These are phyloP conservation scores for Trichosporon coremiiforme DNA, from an alignment of 1,284 basidiomycete species.

Conservation along the genomic window DNA sequence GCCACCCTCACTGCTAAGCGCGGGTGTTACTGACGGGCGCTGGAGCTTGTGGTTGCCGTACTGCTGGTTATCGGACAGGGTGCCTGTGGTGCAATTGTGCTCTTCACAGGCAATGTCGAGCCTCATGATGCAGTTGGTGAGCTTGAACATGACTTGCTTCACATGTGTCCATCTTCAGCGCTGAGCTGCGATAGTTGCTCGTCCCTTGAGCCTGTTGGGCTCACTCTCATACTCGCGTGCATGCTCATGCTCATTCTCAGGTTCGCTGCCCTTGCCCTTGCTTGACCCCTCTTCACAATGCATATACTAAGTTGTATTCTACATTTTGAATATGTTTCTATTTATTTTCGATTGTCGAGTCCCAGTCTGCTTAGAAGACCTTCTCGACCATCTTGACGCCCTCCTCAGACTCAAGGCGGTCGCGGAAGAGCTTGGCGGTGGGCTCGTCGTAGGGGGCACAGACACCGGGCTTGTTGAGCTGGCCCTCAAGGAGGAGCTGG, in stretches of 20 bases:
- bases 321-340: background rate
- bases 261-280: background rate
- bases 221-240: no score
- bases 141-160: no score
- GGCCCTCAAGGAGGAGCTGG: conserved; percentile 72
- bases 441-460: conserved; percentile 80
- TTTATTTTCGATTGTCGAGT: background rate
- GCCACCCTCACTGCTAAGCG: background rate
- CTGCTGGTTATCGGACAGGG: no score
- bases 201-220: no score
- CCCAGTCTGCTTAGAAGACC: conserved; percentile 54
- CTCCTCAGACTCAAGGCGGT: conserved; percentile 72
- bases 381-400: conserved; percentile 78
- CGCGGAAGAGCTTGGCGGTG: conserved; percentile 79
- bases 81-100: no score
- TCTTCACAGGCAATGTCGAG: no score
- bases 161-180: no score
- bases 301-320: conserved; percentile 8
- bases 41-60: no score
- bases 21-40: background rate
- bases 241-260: no score
- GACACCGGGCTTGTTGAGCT: conserved; percentile 76
- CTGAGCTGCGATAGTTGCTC: no score
- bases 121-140: no score
- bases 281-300: background rate